Percentiles rank a stretch among this genome's conserved stretches.
Evolutionary conservation across 495 filamentous ascomycete genomes (phyloP).

Genomic region (Penicillium bovifimosum): DNA sequence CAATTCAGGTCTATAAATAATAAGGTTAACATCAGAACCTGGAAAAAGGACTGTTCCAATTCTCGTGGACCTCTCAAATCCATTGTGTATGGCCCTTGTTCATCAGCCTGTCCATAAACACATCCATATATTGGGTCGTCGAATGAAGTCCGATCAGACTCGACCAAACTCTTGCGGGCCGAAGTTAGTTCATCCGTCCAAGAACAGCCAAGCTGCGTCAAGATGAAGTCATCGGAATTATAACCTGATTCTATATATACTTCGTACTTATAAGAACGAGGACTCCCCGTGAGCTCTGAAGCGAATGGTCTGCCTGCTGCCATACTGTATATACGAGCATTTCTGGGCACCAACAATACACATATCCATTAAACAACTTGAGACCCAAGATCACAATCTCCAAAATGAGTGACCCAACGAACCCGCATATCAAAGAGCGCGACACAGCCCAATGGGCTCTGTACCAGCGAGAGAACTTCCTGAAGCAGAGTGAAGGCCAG

Average conservation of each 20-base stretch:
- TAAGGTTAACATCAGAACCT: no score
- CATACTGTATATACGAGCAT: no score
- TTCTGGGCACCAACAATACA: no score
- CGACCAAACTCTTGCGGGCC: neutral
- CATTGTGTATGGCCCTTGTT: no score
- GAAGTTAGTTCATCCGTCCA: constrained; percentile 3
- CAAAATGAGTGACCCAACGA: constrained; percentile 51
- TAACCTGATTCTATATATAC: neutral
- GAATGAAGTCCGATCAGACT: neutral
- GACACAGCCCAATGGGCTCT: constrained; percentile 56
- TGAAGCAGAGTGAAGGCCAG: constrained; percentile 51
- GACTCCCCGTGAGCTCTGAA: no score
- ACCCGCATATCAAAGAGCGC: constrained; percentile 50
- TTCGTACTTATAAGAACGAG: no score
- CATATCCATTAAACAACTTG: neutral
- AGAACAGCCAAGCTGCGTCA: constrained; percentile 19
- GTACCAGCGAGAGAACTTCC: constrained; percentile 59
- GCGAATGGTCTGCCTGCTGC: no score
- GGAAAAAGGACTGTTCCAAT: no score
- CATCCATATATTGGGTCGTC: neutral
- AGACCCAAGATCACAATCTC: neutral
- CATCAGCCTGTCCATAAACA: neutral
- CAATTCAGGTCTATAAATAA: no score
- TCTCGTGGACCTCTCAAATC: no score
- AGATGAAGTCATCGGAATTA: constrained; percentile 29